Base-by-base conservation (phyloP, 2,329 filamentous ascomycete genomes). In the Xylaria sp. region DNA sequence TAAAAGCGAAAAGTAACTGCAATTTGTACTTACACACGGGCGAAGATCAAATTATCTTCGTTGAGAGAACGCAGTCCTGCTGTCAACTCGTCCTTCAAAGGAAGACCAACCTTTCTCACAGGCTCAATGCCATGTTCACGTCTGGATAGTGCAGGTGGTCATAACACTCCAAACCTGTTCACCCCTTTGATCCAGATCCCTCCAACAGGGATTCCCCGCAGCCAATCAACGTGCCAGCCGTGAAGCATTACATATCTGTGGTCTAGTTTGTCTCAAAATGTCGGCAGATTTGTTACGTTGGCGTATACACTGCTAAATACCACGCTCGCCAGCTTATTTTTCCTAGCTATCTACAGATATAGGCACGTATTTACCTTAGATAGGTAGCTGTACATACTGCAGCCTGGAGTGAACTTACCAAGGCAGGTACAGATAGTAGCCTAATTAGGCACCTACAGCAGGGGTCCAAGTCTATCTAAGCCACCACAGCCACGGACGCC, bases 201-300 rank as follows among this genome's bases (percentile, higher is more conserved):
- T 34, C 20, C 7, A 28, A 55, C 69, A 63, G 59, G 69, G 69
- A 64, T 69, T 69, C 66, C 69, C 66, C 66, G 63, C 66, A 69
- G 37, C 51, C 51, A 9, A 48, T 46, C 52, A 60, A 65, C n/a
- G 18, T 55, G 59, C 50, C 10, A 54, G 31, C 41, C 9, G 44
- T 46, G 51, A 55, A 61, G 10, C 55, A 18, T 39, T 37, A 39
- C 34, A 37, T 37, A 37, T 10, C 7, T 37, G 34, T 37, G 10
- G 34, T 51, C 20, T 25, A 25, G 25, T 31, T 18, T 25, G 7
- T 48, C 18, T 48, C 46, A 46, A 18, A n/a, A 7, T 7, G 41
- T 8, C 15, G 41, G 15, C 18, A 18, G 41, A 13, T 46, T 18
- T 18, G 41, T 28, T 28, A 28, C 2, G 5, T 6, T 28, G 28